Percentiles rank a stretch among this genome's conserved stretches.
Conservation (phyloP, 805 yeast species). For the Candida silvatica region DNA sequence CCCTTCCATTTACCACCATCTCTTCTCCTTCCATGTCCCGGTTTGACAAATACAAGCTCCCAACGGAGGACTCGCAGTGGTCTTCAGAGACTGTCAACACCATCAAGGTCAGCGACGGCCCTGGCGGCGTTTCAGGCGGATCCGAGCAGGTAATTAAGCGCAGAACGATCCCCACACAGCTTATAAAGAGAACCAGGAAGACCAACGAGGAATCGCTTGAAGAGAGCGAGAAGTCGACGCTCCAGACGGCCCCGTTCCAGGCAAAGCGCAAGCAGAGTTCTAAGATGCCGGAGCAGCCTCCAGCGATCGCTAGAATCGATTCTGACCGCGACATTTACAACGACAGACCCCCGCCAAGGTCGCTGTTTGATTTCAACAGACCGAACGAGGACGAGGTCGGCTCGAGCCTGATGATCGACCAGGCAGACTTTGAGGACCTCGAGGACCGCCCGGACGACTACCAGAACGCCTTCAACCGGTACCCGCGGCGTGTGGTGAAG, state of each 20-base stretch:
- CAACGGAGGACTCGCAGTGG: slow-evolving; percentile 1
- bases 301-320: too few relatives aligned
- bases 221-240: slow-evolving; percentile 13
- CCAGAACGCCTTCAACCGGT: slow-evolving; percentile 35
- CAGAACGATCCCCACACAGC: slow-evolving; percentile 39
- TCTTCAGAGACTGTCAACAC: too few relatives aligned
- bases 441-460: slow-evolving; percentile 32
- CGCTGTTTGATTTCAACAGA: slow-evolving; percentile 37
- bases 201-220: slow-evolving; percentile 22
- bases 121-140: too few relatives aligned
- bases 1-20: too few relatives aligned
- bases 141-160: too few relatives aligned
- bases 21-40: too few relatives aligned
- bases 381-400: slow-evolving; percentile 32
- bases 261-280: slow-evolving; percentile 9
- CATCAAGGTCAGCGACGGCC: too few relatives aligned
- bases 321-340: slow-evolving; percentile 16
- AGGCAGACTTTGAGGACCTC: slow-evolving; percentile 27
- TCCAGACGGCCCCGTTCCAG: slow-evolving; percentile 18
- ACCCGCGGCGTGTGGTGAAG: slow-evolving; percentile 13
- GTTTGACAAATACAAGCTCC: slow-evolving; percentile 1
- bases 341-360: slow-evolving; percentile 39
- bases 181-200: slow-evolving; percentile 33
- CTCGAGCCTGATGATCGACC: slow-evolving; percentile 25
- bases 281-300: too few relatives aligned